phyloP scores from a whole-genome alignment of 1,139 yeast genomes.

The Magnusiomyces tetraspermus region DNA sequence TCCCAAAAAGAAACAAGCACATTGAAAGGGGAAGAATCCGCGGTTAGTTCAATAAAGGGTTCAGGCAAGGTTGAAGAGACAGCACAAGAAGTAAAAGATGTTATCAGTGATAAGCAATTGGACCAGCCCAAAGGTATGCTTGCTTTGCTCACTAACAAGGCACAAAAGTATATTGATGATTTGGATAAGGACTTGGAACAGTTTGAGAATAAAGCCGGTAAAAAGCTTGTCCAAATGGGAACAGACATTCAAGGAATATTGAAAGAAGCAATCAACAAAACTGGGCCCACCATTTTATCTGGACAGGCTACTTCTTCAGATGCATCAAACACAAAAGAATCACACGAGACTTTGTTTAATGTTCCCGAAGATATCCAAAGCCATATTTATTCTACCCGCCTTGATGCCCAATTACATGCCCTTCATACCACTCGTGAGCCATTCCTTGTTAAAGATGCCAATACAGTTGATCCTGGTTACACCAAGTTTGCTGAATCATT shows the following conservation, averaged over 20 bases:
- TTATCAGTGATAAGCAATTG: constrained; percentile 1
- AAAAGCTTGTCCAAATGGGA: constrained; percentile 49
- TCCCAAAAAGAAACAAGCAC: not conserved
- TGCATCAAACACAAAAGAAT: constrained; percentile 18
- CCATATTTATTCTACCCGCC: constrained; percentile 41
- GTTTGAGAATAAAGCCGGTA: constrained; percentile 56
- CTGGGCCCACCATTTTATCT: constrained; percentile 27
- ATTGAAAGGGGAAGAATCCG: not conserved
- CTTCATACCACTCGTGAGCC: constrained; percentile 41
- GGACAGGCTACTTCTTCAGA: constrained; percentile 17
- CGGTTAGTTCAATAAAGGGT: not conserved
- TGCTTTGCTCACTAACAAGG: constrained; percentile 35
- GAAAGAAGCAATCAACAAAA: constrained; percentile 43
- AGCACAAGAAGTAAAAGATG: not conserved
- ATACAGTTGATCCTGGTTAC: constrained; percentile 30
- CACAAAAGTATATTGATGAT: constrained; percentile 51
- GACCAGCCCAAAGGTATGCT: constrained; percentile 24
- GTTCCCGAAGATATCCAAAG: constrained; percentile 34
- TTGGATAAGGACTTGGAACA: constrained; percentile 60
- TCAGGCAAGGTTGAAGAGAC: not conserved
- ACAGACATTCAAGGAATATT: constrained; percentile 40
- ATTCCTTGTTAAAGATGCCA: constrained; percentile 29
- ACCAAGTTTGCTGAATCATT: constrained; percentile 32
- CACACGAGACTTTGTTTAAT: constrained; percentile 37
- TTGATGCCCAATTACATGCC: constrained; percentile 50